Base-by-base conservation (phyloP, 2,329 filamentous ascomycete genomes). In the Phyllosticta citrichinensis region DNA sequence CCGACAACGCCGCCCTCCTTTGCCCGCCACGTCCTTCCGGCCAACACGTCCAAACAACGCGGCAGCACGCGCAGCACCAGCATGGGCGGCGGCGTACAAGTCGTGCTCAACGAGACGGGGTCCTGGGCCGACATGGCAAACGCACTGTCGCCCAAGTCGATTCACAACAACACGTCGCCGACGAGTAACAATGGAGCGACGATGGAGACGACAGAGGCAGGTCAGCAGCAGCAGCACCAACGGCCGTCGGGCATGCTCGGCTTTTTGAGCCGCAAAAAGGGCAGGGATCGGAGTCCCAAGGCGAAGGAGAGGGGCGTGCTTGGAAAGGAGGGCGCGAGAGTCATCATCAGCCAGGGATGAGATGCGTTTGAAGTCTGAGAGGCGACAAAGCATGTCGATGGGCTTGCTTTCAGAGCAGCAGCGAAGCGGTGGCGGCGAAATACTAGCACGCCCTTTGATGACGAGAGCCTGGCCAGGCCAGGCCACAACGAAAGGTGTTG, bases 91-190 rank as follows among this genome's bases (percentile, higher is more conserved):
- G 93, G 93, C 19, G 85, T 97, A 60, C 91, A 96, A 73, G 89
- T 97, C 67, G 92, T 94, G 20, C 82, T 97, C 47, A 92, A 96
- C 67, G 91, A 91, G 68, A 85, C 87, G 17, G 89, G 91, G 63
- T 93, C 88, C 73, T 97, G 92, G 93, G 92, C 88, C 55, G 89
- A 96, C 64, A 82, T 97, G 71, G 90, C 91, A 56, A 87, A 92
- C 63, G 88, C 92, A 68, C 92, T 91, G 68, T 83, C 87, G 57
- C 83, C 0, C 87, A 91, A 70, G 40, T 53, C 52, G 24, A 27
- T 24, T 1, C 51, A 52, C 19, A 47, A 47, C 40, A 47, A 47
- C 40, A 47, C 40, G 17, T 47, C 40, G 40, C 58, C 58, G 27
- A 55, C 56, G 40, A 20, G 40, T 14, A 60, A 52, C 19, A 62